phyloP scores from a whole-genome alignment of 805 yeast species.

The Wickerhamiella lipophila region DNA sequence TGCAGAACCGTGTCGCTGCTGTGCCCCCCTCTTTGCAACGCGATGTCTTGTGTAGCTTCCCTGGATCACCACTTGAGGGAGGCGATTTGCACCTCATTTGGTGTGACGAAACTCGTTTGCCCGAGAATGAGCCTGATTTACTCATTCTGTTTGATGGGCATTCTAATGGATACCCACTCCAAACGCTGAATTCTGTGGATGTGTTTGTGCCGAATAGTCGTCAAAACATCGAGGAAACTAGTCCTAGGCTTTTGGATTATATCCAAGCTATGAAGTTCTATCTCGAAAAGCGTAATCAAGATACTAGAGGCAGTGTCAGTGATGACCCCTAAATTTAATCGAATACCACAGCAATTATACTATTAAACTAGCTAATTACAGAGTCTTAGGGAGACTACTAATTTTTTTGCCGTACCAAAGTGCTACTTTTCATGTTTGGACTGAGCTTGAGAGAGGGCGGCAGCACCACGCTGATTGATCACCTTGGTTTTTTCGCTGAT shows the following conservation, averaged over 20 bases:
- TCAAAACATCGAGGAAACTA: neutral
- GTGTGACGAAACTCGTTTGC: neutral
- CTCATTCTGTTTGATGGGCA: constrained; percentile 10
- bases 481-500: neutral
- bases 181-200: neutral
- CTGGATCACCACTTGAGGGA: neutral
- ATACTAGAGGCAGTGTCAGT: neutral
- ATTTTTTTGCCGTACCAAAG: neutral
- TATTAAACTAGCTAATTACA: neutral
- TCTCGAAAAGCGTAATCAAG: neutral
- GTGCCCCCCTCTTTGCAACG: constrained; percentile 7
- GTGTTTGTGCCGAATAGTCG: constrained; percentile 12
- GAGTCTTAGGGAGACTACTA: neutral
- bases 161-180: constrained; percentile 12
- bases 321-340: neutral
- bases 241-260: constrained; percentile 10
- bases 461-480: neutral
- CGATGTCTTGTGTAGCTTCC: constrained; percentile 1
- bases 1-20: neutral
- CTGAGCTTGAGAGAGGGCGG: constrained; percentile 3
- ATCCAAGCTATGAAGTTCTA: constrained; percentile 9
- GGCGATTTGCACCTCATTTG: neutral
- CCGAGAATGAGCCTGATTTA: constrained; percentile 7
- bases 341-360: neutral
- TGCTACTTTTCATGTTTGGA: neutral